These are phyloP conservation scores for Firmiana major DNA, from an alignment of 345 rosid species.

Conservation along the genomic window DNA sequence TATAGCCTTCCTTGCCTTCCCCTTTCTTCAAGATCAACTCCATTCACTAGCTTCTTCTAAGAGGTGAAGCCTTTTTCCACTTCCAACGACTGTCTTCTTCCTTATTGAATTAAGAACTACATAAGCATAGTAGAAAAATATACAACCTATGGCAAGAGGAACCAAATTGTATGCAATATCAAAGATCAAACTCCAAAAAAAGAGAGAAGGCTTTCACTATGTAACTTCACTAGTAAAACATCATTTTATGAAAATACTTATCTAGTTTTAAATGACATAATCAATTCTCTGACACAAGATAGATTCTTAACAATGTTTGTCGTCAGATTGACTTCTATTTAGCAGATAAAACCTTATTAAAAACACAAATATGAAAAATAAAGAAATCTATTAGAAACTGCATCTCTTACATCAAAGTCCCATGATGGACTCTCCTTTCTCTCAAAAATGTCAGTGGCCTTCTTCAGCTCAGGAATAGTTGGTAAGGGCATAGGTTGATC, in stretches of 20 bases:
- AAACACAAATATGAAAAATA: background rate
- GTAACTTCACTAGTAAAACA: background rate
- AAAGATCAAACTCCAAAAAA: background rate
- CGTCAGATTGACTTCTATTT: background rate
- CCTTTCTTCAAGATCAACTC: conserved; percentile 27
- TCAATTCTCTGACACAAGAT: background rate
- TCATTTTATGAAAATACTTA: background rate
- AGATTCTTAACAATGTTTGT: background rate
- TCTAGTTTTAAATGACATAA: background rate
- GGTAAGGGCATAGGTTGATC: conserved; percentile 58
- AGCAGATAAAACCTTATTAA: background rate
- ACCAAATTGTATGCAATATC: background rate
- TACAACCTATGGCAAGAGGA: background rate
- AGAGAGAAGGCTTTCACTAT: background rate
- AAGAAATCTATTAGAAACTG: background rate
- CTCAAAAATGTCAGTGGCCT: conserved; percentile 39
- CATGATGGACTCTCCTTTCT: conserved; percentile 50
- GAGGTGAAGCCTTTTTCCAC: conserved; percentile 54
- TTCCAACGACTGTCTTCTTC: conserved; percentile 45
- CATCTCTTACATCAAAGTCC: conserved; percentile 45
- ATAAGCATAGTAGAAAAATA: background rate
- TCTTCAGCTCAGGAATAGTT: conserved; percentile 36
- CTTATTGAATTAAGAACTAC: conserved; percentile 23
- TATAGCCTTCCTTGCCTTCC: conserved; percentile 19
- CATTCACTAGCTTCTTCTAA: conserved; percentile 29